A percentile compares a stretch with the other conserved stretches of the same genome.
Conservation (phyloP, 2,329 filamentous ascomycete genomes). For the Claviceps maximensis region DNA sequence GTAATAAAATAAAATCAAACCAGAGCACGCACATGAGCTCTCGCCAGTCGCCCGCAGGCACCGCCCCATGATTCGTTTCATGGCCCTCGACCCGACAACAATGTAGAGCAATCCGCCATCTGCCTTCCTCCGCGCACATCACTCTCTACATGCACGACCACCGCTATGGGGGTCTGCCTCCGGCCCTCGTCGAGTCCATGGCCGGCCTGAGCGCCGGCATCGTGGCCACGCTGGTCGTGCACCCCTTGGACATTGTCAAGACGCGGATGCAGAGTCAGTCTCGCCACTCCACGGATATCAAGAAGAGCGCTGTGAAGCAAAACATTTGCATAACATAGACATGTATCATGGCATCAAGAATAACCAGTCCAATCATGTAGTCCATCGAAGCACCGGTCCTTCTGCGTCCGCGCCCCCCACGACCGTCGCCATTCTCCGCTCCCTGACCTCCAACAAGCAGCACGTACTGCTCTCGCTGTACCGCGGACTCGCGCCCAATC, state of each 20-base stretch:
- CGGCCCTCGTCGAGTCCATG: constrained; percentile 72
- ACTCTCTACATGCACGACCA: constrained; percentile 30
- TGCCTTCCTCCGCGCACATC: not conserved
- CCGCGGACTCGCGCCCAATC: constrained; percentile 77
- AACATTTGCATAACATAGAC: too few relatives aligned
- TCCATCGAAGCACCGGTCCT: constrained; percentile 34
- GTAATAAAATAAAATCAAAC: too few relatives aligned
- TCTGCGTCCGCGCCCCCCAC: constrained; percentile 24
- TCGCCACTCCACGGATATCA: too few relatives aligned
- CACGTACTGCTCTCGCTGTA: constrained; percentile 58
- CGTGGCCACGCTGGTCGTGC: constrained; percentile 72
- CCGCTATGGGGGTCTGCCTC: constrained; percentile 49
- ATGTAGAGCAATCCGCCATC: constrained; percentile 12
- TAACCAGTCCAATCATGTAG: too few relatives aligned
- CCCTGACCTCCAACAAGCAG: constrained; percentile 35
- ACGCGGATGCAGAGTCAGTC: constrained; percentile 80
- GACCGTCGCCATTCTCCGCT: constrained; percentile 39
- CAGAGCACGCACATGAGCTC: too few relatives aligned
- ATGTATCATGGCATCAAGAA: not conserved
- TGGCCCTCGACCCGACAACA: constrained; percentile 1
- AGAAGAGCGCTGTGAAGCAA: too few relatives aligned
- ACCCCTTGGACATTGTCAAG: constrained; percentile 93
- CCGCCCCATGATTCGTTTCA: too few relatives aligned
- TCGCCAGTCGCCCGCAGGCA: too few relatives aligned
- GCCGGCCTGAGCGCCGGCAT: constrained; percentile 84